Evolutionary conservation across 179 eudicot genomes (phyloP).

Genomic region (Sideroxylon spinosum): DNA sequence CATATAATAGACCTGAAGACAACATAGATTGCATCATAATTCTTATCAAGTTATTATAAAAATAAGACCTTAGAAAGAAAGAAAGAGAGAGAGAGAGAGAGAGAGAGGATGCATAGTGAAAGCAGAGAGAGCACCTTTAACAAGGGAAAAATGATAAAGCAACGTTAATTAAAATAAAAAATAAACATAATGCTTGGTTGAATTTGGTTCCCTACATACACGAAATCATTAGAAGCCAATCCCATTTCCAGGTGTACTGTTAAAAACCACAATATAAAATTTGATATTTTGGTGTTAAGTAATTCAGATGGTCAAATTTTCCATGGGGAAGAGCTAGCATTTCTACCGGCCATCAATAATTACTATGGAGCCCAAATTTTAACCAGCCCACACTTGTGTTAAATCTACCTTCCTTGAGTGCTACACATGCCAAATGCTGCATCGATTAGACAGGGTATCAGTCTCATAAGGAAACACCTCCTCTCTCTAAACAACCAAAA

Average conservation of each 20-base stretch:
- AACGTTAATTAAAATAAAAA: background rate
- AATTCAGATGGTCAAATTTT: too few relatives aligned
- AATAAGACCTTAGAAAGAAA: background rate
- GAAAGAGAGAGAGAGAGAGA: too few relatives aligned
- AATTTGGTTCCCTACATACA: background rate
- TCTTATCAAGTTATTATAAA: background rate
- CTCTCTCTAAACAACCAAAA: too few relatives aligned
- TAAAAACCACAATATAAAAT: background rate
- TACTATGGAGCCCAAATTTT: too few relatives aligned
- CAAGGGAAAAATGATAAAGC: background rate
- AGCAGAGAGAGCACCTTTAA: background rate
- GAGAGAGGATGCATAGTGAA: background rate
- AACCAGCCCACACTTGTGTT: too few relatives aligned
- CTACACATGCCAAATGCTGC: too few relatives aligned
- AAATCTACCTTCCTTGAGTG: too few relatives aligned
- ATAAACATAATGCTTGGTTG: background rate
- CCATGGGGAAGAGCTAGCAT: too few relatives aligned
- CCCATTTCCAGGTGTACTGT: background rate
- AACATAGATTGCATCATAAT: constrained; percentile 17
- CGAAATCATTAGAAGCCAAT: background rate
- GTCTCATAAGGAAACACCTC: too few relatives aligned
- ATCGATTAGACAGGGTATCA: too few relatives aligned
- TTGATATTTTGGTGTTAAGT: too few relatives aligned
- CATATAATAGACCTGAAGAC: constrained; percentile 58
- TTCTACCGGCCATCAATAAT: too few relatives aligned